Base-by-base conservation (phyloP, 306 rosid species). In the Ormosia semicastrata region DNA sequence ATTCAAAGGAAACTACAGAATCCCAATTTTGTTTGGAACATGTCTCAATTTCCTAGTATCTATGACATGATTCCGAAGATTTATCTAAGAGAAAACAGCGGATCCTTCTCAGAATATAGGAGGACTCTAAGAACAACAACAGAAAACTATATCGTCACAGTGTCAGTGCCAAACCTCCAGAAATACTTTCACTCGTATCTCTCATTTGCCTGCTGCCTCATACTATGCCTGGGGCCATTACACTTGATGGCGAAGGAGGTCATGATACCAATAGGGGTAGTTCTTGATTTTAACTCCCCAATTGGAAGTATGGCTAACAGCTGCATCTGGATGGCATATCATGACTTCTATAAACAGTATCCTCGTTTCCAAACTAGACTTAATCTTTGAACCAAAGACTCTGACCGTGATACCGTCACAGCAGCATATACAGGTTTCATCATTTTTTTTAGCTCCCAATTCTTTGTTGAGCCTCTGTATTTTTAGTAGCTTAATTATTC, bases 341-440 rank as follows among this genome's bases (percentile, higher is more conserved):
- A 56, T 0, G 84, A 86, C 53, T 82, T 86, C 53, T 86, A 86
- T 44, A 63, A 53, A 5, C 9, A 10, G 7, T 15, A 82, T 78
- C 18, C 84, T 4, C 17, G 69, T 41, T 82, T 60, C 66, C 54
- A 12, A 24, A 86, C 80, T 15, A 74, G 77, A 9, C 58, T 85
- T 57, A 3, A 52, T 10, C 30, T 82, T 8, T 57, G 18, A 12
- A 43, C 10, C 3, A 50, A 40, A 46, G 75, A 78, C 54, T 86
- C 89, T 8, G 30, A 33, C 13, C 24, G 43, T 1, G 86, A 86
- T 30, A 63, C 64, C 15, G 65, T 86, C 58, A 66, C 4, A 0
- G 82, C 84, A 7, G 84, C 89, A n/a, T 41, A 69, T 0, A 66
- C 81, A 34, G 86, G 89, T 86, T 10, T 44, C 32, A 3, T 33